Evolutionary conservation across 169 alveolate species (phyloP).

Genomic region (Plasmodium sp.): DNA sequence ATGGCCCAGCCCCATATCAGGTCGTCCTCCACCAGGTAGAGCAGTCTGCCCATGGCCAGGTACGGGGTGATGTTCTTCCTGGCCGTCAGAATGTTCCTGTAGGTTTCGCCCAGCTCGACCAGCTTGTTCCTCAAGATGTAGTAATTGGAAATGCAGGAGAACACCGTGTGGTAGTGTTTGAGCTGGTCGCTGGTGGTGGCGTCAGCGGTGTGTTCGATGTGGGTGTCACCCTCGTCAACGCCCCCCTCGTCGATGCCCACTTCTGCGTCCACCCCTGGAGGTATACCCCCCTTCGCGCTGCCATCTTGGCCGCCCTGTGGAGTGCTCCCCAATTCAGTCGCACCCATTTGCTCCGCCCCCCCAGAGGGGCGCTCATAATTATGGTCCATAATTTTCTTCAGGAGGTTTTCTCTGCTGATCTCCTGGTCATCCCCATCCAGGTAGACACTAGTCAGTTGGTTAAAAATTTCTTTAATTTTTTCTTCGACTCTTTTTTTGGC

Average conservation of each 20-base stretch:
- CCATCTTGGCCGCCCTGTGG: neutral
- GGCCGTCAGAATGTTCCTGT: conserved; percentile 54
- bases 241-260: neutral
- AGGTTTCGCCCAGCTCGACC: conserved; percentile 50
- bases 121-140: conserved; percentile 15
- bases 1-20: conserved; percentile 89
- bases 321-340: neutral
- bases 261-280: neutral
- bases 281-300: neutral
- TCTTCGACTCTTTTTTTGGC: conserved; percentile 84
- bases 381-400: conserved; percentile 76
- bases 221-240: neutral
- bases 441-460: neutral
- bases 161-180: conserved; percentile 25
- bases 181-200: conserved; percentile 74
- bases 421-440: conserved; percentile 78
- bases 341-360: neutral
- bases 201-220: neutral
- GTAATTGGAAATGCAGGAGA: conserved; percentile 62
- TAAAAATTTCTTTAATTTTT: conserved; percentile 75
- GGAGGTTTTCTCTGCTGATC: conserved; percentile 75
- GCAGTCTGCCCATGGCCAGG: conserved; percentile 90
- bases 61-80: conserved; percentile 87
- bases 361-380: conserved; percentile 2
- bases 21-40: conserved; percentile 82